A percentile compares a stretch with the other conserved stretches of the same genome.
phyloP scores from a whole-genome alignment of 1,139 yeast species.

The Cylindricascospora bacillispora region DNA sequence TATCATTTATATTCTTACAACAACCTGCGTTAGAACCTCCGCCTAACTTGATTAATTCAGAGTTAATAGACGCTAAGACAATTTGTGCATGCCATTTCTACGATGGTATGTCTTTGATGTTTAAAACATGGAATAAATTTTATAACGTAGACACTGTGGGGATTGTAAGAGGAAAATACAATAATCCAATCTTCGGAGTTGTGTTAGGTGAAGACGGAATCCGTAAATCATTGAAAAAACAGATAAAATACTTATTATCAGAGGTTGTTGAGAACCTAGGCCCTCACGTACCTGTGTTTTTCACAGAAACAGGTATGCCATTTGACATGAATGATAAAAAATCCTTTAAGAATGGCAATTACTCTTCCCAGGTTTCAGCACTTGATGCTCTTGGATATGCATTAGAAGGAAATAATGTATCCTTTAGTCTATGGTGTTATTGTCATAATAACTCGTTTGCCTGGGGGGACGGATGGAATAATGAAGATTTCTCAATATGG shows the following conservation, averaged over 20 bases:
- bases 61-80: constrained; percentile 48
- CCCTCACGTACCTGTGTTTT: constrained; percentile 45
- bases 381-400: constrained; percentile 74
- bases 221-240: constrained; percentile 55
- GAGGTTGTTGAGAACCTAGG: constrained; percentile 58
- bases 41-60: constrained; percentile 47
- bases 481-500: constrained; percentile 86
- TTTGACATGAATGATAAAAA: constrained; percentile 77
- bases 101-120: constrained; percentile 87
- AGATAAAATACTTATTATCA: constrained; percentile 46
- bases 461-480: constrained; percentile 88
- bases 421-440: constrained; percentile 82
- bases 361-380: constrained; percentile 62
- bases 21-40: constrained; percentile 78
- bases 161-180: constrained; percentile 66
- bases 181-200: constrained; percentile 64
- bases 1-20: constrained; percentile 54
- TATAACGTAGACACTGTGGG: constrained; percentile 87
- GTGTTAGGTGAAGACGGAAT: constrained; percentile 73
- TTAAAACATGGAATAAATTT: constrained; percentile 63
- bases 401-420: constrained; percentile 55
- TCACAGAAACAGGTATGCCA: constrained; percentile 97
- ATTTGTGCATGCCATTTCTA: constrained; percentile 82
- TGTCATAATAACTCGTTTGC: constrained; percentile 56
- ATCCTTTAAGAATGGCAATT: constrained; percentile 55